Conservation (phyloP, 257 asterid species). For the Solanum etuberosum region DNA sequence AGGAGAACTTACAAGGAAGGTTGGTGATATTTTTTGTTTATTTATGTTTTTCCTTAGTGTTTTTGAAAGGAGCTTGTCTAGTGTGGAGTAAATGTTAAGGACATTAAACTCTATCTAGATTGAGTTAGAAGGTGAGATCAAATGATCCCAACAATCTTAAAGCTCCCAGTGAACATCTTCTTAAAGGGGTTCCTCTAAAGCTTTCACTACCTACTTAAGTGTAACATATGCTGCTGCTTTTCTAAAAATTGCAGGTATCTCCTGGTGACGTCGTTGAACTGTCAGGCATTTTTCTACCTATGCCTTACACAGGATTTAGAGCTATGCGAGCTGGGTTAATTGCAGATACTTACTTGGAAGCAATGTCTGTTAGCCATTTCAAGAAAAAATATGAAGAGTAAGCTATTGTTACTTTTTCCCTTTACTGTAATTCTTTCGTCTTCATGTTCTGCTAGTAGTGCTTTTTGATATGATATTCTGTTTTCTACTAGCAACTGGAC, state of each 20-base stretch:
- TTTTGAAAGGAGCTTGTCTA: not conserved
- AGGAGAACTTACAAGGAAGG: constrained; percentile 97
- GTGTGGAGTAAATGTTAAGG: not conserved
- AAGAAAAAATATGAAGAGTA: constrained; percentile 98
- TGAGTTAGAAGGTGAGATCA: not conserved
- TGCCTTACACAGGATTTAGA: constrained; percentile 91
- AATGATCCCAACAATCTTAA: not conserved
- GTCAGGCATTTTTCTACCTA: constrained; percentile 95
- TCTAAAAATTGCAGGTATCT: constrained; percentile 47
- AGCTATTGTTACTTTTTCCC: constrained; percentile 10
- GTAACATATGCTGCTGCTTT: not conserved
- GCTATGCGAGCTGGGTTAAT: constrained; percentile 98
- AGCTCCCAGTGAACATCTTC: not conserved
- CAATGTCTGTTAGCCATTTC: constrained; percentile 82
- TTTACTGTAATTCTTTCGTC: not conserved
- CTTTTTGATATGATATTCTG: not conserved
- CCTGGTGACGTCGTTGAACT: constrained; percentile 95
- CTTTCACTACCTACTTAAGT: not conserved
- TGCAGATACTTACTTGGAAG: constrained; percentile 97
- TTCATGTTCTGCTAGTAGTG: not conserved
- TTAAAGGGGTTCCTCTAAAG: not conserved
- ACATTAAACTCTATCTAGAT: not conserved
- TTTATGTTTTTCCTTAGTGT: not conserved
- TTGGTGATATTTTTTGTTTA: constrained; percentile 12
- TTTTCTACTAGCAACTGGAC: not conserved